Base-by-base conservation (phyloP, 2,329 filamentous ascomycete species). In the Diplocarpon rosae region DNA sequence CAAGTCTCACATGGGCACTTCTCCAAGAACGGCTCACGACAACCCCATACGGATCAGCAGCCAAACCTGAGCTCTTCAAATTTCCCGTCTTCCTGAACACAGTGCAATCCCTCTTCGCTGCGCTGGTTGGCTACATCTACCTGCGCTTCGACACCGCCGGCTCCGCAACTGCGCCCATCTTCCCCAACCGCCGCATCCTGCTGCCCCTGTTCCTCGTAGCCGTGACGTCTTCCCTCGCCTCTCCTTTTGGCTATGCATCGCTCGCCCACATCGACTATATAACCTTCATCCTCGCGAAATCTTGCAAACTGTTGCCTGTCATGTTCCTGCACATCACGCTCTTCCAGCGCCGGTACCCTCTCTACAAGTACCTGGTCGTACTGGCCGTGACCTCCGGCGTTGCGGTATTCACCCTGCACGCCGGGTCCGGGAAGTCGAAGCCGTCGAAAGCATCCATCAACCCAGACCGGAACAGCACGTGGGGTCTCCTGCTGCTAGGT, bases 21-120 rank as follows among this genome's bases (percentile, higher is more conserved):
- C 83, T 98, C 49, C 92, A 98, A 72, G 92, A 98, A 66, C 88
- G 92, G 59, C 86, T 98, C 59, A 96, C 92, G 24, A 98, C 92
- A 12, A 96, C 88, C 10, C 74, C 79, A 7, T 92, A 96, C 66
- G 83, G 83, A 47, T 67, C 80, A 11, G 60, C 63, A 4, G 65
- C 72, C 16, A 62, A 69, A 27, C 77, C 76, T 35, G 81, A 93
- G 63, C 79, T 85, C 56, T 98, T 95, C 75, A 87, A 83, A 53
- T 95, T 88, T 65, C 85, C 92, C 45, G 81, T 98, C 59, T 90
- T 96, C 63, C 80, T 98, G 57, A 95, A 96, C 67, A 96, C 92
- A 5, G 80, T 96, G 49, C 92, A 98, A 66, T 95, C 90, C 30
- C 69, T 82, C 57, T 90, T 95, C 63, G 90, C 90, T 13, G 87